These are phyloP conservation scores for Pseudozyma sp. DNA, from an alignment of 1,284 basidiomycete species.

Conservation along the genomic window DNA sequence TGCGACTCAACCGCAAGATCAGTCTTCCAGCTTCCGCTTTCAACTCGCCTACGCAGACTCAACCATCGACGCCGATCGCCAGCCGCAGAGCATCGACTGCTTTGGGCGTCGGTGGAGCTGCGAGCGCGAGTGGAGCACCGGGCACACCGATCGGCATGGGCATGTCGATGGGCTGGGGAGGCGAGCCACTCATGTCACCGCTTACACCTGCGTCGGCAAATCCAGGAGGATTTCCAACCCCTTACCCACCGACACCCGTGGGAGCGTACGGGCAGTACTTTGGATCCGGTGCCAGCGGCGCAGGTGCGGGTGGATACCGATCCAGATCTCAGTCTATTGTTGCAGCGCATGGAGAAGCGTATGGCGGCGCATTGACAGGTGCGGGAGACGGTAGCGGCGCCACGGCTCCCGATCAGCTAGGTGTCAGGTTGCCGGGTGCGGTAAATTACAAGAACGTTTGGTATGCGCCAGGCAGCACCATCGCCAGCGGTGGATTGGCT, in stretches of 20 bases:
- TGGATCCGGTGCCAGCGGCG: slow-evolving; percentile 13
- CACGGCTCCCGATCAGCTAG: slow-evolving; percentile 20
- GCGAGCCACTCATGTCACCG: slow-evolving; percentile 44
- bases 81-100: slow-evolving; percentile 16
- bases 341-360: slow-evolving; percentile 10
- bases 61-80: slow-evolving; percentile 26
- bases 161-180: slow-evolving; percentile 37
- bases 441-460: slow-evolving; percentile 59
- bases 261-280: slow-evolving; percentile 43
- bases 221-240: slow-evolving; percentile 13
- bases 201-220: slow-evolving; percentile 26
- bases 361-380: neutral
- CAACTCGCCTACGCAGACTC: slow-evolving; percentile 17
- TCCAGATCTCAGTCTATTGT: slow-evolving; percentile 32
- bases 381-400: neutral
- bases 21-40: slow-evolving; percentile 20
- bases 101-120: neutral
- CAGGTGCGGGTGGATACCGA: slow-evolving; percentile 16
- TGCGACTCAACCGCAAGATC: slow-evolving; percentile 41
- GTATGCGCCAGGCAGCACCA: slow-evolving; percentile 51
- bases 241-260: slow-evolving; percentile 34
- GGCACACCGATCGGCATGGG: slow-evolving; percentile 25
- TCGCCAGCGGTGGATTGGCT: slow-evolving; percentile 37
- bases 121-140: slow-evolving; percentile 4
- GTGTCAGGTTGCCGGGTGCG: slow-evolving; percentile 38